Evolutionary conservation across 768 basidiomycete genomes (phyloP).

Genomic region (Suillus paluster): DNA sequence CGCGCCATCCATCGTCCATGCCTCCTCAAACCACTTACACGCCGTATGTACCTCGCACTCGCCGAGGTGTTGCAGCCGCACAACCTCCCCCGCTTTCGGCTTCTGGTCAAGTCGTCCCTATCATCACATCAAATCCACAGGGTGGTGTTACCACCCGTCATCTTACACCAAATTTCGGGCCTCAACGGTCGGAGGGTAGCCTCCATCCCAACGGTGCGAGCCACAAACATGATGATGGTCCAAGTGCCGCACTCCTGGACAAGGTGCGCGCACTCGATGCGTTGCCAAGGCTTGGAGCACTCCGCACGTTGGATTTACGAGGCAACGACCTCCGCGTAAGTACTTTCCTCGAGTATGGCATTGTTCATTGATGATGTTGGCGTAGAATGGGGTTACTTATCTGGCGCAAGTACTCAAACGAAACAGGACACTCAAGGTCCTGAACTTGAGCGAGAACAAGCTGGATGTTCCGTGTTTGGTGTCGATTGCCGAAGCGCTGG

Average conservation of each 20-base stretch:
- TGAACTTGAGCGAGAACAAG: conserved; percentile 95
- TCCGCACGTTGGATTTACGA: conserved; percentile 89
- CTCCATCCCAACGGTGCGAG: not conserved
- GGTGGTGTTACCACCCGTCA: conserved; percentile 57
- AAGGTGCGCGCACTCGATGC: conserved; percentile 91
- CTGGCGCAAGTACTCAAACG: conserved; percentile 95
- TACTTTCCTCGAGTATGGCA: conserved; percentile 15
- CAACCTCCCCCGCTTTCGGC: conserved; percentile 41
- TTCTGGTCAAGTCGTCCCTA: conserved; percentile 57
- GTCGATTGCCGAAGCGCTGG: conserved; percentile 86
- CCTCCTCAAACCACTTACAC: conserved; percentile 76
- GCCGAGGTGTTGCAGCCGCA: conserved; percentile 43
- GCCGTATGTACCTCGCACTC: conserved; percentile 76
- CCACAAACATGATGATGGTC: conserved; percentile 42
- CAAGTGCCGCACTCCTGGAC: conserved; percentile 79
- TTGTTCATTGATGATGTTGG: conserved; percentile 5
- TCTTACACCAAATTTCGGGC: conserved; percentile 21
- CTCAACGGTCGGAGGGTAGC: not conserved
- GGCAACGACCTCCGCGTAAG: conserved; percentile 91
- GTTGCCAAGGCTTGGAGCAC: conserved; percentile 80
- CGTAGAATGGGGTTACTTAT: conserved; percentile 77
- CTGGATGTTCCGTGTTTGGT: conserved; percentile 83
- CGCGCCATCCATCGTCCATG: conserved; percentile 52
- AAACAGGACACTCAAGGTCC: conserved; percentile 91
- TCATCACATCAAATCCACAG: conserved; percentile 69